These are phyloP conservation scores for Cystobasidium sp. DNA, from an alignment of 1,284 basidiomycete species.

Conservation along the genomic window DNA sequence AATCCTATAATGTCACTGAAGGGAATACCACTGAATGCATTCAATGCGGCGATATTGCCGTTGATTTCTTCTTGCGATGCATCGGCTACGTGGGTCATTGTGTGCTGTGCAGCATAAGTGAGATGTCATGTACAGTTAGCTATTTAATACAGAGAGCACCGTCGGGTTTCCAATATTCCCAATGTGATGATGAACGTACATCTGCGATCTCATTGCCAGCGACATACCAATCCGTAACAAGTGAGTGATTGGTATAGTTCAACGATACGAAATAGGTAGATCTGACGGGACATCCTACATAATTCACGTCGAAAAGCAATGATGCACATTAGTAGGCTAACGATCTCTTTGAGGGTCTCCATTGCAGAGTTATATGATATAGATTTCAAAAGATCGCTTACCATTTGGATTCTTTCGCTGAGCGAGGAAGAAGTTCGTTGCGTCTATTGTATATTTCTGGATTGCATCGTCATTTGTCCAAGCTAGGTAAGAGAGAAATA, in stretches of 20 bases:
- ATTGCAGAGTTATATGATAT: too few relatives aligned
- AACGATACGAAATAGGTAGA: slow-evolving; percentile 77
- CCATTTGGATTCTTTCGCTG: slow-evolving; percentile 81
- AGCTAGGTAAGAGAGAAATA: slow-evolving; percentile 7
- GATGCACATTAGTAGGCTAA: background rate
- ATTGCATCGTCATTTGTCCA: slow-evolving; percentile 62
- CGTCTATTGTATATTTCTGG: slow-evolving; percentile 62
- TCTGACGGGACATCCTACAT: slow-evolving; percentile 64
- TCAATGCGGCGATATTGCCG: slow-evolving; percentile 78
- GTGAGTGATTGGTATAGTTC: slow-evolving; percentile 66
- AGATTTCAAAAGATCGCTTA: background rate
- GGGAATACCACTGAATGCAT: slow-evolving; percentile 76
- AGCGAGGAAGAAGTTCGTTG: slow-evolving; percentile 67
- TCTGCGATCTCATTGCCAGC: slow-evolving; percentile 86
- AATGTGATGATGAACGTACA: slow-evolving; percentile 52
- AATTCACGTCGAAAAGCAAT: background rate
- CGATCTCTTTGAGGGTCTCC: background rate
- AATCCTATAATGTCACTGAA: slow-evolving; percentile 71
- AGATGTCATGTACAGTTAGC: background rate
- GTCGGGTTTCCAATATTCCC: background rate
- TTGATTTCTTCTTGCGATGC: slow-evolving; percentile 65
- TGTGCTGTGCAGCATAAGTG: slow-evolving; percentile 53
- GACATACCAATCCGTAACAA: slow-evolving; percentile 80
- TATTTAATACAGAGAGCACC: too few relatives aligned
- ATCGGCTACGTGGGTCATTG: slow-evolving; percentile 77